A percentile compares a stretch with the other conserved stretches of the same genome.
Conservation (phyloP, 1,139 yeast genomes). For the Arxiozyma telluris region DNA sequence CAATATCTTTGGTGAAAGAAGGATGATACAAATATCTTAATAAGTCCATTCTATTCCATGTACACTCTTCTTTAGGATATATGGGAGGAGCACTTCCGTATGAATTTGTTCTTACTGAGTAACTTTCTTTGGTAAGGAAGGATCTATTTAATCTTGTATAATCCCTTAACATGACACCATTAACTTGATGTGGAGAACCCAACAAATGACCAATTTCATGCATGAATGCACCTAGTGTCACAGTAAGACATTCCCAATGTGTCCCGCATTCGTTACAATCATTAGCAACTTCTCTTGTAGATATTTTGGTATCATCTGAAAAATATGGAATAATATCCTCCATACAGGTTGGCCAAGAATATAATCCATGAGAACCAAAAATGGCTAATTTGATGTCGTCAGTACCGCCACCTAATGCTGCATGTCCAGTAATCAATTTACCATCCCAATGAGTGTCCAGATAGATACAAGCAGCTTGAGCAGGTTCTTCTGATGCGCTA, state of each 20-base stretch:
- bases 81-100: conserved; percentile 41
- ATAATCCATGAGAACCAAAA: conserved; percentile 88
- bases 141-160: conserved; percentile 74
- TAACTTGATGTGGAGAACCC: conserved; percentile 87
- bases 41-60: conserved; percentile 79
- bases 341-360: conserved; percentile 77
- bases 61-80: conserved; percentile 58
- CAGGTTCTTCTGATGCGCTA: conserved; percentile 39
- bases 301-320: conserved; percentile 58
- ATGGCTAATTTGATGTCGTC: conserved; percentile 68
- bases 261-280: conserved; percentile 80
- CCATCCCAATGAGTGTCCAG: conserved; percentile 81
- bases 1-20: conserved; percentile 63
- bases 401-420: conserved; percentile 88
- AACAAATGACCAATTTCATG: conserved; percentile 89
- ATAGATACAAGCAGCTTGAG: conserved; percentile 77
- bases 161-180: conserved; percentile 86
- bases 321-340: conserved; percentile 63
- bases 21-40: conserved; percentile 75
- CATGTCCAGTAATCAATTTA: conserved; percentile 67
- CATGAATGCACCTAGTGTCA: conserved; percentile 88
- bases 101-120: conserved; percentile 45
- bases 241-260: conserved; percentile 80
- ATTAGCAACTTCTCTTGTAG: conserved; percentile 70
- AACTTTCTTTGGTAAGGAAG: conserved; percentile 63